Evolutionary conservation across 257 asterid genomes (phyloP).

Genomic region (Knoxia roxburghii): DNA sequence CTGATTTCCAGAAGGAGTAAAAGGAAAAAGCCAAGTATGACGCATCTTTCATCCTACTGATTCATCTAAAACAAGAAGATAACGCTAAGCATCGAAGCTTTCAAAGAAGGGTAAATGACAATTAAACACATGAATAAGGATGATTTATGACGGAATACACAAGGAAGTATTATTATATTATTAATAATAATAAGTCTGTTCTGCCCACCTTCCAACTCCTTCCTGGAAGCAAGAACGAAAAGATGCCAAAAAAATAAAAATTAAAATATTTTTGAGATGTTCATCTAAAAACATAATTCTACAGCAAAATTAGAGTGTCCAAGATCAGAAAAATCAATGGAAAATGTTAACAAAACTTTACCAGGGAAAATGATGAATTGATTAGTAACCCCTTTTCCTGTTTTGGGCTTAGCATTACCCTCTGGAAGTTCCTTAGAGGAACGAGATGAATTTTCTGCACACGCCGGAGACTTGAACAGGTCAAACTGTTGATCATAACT

Average conservation of each 20-base stretch:
- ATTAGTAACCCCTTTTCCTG: constrained; percentile 25
- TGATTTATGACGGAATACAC: constrained; percentile 8
- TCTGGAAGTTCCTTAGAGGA: constrained; percentile 16
- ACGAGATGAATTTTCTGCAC: constrained; percentile 23
- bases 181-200: background rate
- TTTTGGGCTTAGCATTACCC: constrained; percentile 8
- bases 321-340: background rate
- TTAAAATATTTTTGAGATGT: background rate
- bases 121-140: background rate
- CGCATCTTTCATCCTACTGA: constrained; percentile 2
- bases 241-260: background rate
- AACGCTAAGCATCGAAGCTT: background rate
- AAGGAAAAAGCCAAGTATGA: background rate
- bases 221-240: constrained; percentile 2
- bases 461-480: constrained; percentile 29
- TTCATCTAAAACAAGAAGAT: background rate
- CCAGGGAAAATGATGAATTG: constrained; percentile 37
- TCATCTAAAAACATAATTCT: too few relatives aligned
- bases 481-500: constrained; percentile 30
- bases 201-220: background rate
- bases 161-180: background rate
- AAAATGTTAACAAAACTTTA: constrained; percentile 12
- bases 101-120: constrained; percentile 1
- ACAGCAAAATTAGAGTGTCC: too few relatives aligned
- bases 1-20: background rate